Evolutionary conservation across 179 eudicot genomes (phyloP), one percentile per base, ranked within the genome.

Genomic region (Vitellaria paradoxa): DNA sequence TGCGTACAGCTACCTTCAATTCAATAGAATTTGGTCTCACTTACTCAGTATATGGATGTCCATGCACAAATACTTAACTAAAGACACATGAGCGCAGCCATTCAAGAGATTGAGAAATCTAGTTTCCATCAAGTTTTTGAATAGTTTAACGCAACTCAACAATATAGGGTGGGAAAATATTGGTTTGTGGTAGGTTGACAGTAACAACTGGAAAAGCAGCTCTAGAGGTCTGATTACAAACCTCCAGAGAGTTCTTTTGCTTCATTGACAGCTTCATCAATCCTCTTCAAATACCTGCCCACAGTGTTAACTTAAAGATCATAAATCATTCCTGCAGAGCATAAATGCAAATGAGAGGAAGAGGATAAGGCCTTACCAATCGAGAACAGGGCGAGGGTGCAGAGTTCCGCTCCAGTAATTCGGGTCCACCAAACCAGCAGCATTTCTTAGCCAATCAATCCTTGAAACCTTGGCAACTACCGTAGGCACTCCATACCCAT

Each of bases 301-400:
- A 64, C 37, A 13, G 26, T 65, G 21, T 70, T 74, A 53, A 78
- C 75, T 69, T 49, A 75, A 53, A 1, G 55, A 62, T 60, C 49
- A 40, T 70, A 61, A 78, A 63, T 3, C 30, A 57, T 57, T 40
- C 52, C 64, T 24, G 7, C 30, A 15, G 37, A 57, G 26, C 7
- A 53, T 62, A 53, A 49, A 55, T 42, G 46, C 37, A n/a, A 7
- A 5, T 9, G 18, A 59, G 40, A 73, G 53, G 40, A 76, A 53
- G 52, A 64, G 52, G 30, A 50, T 42, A 18, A 50, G 30, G 7
- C 37, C 12, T 24, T 83, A 89, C 97, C 99, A 95, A 78, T 91
- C 95, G n/a, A 93, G 94, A 80, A 95, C 94, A 5, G 99, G 99
- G 20, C 97, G 93, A 85, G 97, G 99, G n/a, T 80, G 84, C 62